Percentiles rank a stretch among this genome's conserved stretches.
phyloP scores from a whole-genome alignment of 2,329 filamentous ascomycete genomes.

The Tolypocladium album region DNA sequence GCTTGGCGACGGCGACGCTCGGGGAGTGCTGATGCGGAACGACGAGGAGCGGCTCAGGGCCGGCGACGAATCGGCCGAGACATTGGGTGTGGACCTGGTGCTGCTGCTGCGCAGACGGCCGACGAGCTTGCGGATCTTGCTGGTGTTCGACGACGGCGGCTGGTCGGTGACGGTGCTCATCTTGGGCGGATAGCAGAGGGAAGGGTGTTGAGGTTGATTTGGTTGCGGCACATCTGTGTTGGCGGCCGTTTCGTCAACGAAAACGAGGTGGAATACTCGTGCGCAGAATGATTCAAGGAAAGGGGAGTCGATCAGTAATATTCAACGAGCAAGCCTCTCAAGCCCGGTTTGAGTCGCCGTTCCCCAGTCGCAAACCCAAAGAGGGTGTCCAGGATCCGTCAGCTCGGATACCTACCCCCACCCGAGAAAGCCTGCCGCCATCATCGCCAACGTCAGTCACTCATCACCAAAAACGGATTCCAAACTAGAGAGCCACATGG shows the following conservation, averaged over 20 bases:
- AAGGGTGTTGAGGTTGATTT: not conserved
- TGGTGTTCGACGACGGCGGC: not conserved
- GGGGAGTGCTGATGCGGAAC: not conserved
- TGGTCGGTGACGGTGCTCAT: not conserved
- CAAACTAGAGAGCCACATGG: too few species aligned
- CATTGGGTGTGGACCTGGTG: not conserved
- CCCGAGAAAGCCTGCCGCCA: not conserved
- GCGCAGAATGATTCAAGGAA: not conserved
- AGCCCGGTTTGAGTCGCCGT: not conserved
- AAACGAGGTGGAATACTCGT: not conserved
- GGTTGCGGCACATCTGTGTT: not conserved
- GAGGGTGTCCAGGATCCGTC: not conserved
- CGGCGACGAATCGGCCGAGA: not conserved
- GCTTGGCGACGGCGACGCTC: not conserved
- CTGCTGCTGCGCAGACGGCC: slow-evolving; percentile 6
- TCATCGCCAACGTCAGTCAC: not conserved
- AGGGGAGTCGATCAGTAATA: not conserved
- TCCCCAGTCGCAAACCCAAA: not conserved
- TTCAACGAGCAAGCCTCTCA: not conserved
- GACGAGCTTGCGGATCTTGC: slow-evolving; percentile 5
- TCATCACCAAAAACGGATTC: not conserved
- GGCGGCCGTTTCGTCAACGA: not conserved
- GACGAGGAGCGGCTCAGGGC: not conserved
- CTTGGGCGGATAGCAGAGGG: not conserved
- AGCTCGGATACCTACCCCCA: not conserved